phyloP scores from a whole-genome alignment of 1,139 yeast genomes.

The Blastobotrys persicus region DNA sequence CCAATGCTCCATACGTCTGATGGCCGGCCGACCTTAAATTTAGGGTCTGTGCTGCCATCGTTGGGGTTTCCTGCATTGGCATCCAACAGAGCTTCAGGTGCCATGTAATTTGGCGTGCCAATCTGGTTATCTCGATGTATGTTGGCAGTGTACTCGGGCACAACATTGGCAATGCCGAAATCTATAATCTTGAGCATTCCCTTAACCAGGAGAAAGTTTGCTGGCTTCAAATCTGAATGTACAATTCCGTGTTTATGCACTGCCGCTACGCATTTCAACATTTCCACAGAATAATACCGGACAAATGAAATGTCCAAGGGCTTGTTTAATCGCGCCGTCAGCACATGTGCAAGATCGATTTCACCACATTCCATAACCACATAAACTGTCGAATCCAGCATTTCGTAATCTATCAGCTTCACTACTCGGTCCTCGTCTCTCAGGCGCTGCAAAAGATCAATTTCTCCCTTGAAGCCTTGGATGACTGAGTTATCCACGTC shows the following conservation, averaged over 20 bases:
- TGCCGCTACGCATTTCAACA: slow-evolving; percentile 78
- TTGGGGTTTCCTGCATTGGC: slow-evolving; percentile 38
- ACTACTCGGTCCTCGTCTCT: slow-evolving; percentile 72
- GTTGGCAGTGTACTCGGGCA: slow-evolving; percentile 89
- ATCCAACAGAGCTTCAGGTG: slow-evolving; percentile 88
- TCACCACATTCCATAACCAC: slow-evolving; percentile 97
- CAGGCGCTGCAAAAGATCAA: slow-evolving; percentile 64
- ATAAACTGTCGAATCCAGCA: slow-evolving; percentile 60
- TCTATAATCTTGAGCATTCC: slow-evolving; percentile 87
- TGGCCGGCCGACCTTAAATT: slow-evolving; percentile 84
- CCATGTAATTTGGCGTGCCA: slow-evolving; percentile 98
- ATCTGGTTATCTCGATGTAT: slow-evolving; percentile 87
- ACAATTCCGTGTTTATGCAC: slow-evolving; percentile 88
- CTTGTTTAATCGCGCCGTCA: slow-evolving; percentile 53
- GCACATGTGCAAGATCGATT: slow-evolving; percentile 79
- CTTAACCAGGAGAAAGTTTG: slow-evolving; percentile 83
- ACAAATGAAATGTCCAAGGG: slow-evolving; percentile 76
- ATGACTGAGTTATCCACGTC: slow-evolving; percentile 75
- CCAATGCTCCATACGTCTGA: slow-evolving; percentile 99
- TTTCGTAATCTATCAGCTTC: slow-evolving; percentile 67
- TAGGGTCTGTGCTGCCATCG: slow-evolving; percentile 14
- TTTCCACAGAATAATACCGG: slow-evolving; percentile 74
- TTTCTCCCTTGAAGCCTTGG: slow-evolving; percentile 84
- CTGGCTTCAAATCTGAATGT: slow-evolving; percentile 94
- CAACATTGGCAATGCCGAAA: slow-evolving; percentile 94